A percentile compares a stretch with the other conserved stretches of the same genome.
These are phyloP conservation scores for Aspergillus caelatus DNA, from an alignment of 2,329 filamentous ascomycete species.

Conservation along the genomic window DNA sequence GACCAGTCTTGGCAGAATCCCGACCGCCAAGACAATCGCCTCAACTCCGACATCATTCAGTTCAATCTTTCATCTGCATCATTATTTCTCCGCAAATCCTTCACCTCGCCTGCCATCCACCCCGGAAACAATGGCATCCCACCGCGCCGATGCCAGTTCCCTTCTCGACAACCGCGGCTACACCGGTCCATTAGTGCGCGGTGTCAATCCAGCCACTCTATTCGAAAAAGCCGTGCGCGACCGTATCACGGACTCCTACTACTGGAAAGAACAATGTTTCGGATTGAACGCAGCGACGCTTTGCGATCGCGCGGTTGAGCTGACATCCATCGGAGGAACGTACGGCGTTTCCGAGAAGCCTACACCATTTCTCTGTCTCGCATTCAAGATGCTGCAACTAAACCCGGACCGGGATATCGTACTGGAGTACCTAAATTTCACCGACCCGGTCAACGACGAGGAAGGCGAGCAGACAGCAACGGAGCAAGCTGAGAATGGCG, in stretches of 20 bases:
- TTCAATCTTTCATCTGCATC: conserved; percentile 7
- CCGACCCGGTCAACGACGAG: conserved; percentile 66
- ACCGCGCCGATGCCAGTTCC: conserved; percentile 75
- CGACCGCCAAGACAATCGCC: conserved; percentile 7
- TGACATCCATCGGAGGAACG: conserved; percentile 84
- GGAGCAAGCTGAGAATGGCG: conserved; percentile 27
- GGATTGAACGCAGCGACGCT: conserved; percentile 81
- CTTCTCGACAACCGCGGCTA: conserved; percentile 91
- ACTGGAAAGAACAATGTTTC: conserved; percentile 99
- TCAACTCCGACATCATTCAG: not conserved
- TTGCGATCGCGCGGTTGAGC: conserved; percentile 84
- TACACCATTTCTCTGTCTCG: conserved; percentile 86
- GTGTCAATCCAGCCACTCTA: conserved; percentile 91
- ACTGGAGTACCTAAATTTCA: conserved; percentile 75
- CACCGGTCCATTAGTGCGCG: conserved; percentile 74
- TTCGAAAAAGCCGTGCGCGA: conserved; percentile 96
- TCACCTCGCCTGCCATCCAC: conserved; percentile 50
- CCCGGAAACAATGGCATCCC: conserved; percentile 48
- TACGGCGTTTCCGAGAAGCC: conserved; percentile 83
- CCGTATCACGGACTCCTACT: conserved; percentile 92
- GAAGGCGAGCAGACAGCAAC: conserved; percentile 26
- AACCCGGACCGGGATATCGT: conserved; percentile 78
- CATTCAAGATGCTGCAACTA: conserved; percentile 91
- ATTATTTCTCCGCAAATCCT: conserved; percentile 10
- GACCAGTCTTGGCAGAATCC: conserved; percentile 23